Percentiles rank a stretch among this genome's conserved stretches.
phyloP scores from a whole-genome alignment of 495 filamentous ascomycete genomes.

The Viridothelium virens region DNA sequence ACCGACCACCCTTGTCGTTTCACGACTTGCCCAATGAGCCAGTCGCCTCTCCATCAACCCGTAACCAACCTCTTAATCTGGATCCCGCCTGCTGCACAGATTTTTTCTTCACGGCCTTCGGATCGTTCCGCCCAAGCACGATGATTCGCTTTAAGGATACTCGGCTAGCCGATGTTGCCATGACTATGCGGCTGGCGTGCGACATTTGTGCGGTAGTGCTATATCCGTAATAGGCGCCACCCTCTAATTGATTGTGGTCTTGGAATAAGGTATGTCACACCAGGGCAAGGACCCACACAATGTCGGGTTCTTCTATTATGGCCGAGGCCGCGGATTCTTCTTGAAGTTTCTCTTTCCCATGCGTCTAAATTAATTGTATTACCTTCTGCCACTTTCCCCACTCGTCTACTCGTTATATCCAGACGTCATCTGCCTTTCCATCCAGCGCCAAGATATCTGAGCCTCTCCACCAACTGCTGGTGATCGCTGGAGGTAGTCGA shows the following conservation, averaged over 20 bases:
- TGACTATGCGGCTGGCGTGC: background rate
- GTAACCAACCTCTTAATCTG: background rate
- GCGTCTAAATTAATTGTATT: background rate
- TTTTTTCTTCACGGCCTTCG: background rate
- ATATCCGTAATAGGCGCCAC: background rate
- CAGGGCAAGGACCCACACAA: background rate
- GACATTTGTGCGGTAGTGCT: constrained; percentile 11
- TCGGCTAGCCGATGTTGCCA: too few species aligned
- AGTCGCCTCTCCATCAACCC: background rate
- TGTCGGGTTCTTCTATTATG: background rate
- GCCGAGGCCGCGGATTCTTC: background rate
- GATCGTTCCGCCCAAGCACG: background rate
- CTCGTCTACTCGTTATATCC: background rate
- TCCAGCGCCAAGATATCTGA: background rate
- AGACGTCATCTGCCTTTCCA: background rate
- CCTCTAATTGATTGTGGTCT: background rate
- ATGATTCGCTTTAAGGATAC: too few species aligned
- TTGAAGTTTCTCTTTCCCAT: background rate
- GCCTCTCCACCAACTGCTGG: background rate
- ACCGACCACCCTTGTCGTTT: background rate
- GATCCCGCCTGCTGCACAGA: background rate
- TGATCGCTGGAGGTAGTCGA: background rate
- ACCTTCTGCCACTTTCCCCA: background rate
- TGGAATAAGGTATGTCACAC: background rate
- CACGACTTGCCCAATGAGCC: background rate